Evolutionary conservation across 169 alveolate species (phyloP).

Genomic region (Babesia divergens): DNA sequence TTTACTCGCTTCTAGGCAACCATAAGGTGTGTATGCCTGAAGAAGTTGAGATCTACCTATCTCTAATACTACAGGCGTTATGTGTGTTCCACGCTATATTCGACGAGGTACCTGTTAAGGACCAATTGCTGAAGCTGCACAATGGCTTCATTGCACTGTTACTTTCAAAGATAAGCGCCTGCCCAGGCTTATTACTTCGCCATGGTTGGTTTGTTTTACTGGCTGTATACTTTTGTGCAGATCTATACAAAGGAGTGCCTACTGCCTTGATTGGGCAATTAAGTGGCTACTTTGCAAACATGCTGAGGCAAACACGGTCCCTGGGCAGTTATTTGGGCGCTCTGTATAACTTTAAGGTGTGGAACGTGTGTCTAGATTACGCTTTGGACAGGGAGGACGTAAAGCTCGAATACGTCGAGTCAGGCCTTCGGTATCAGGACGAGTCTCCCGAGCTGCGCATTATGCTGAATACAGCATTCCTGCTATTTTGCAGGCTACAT

Average conservation of each 20-base stretch:
- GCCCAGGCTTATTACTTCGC: neutral
- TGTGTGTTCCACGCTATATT: slow-evolving; percentile 25
- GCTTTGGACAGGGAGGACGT: neutral
- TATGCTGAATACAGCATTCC: slow-evolving; percentile 5
- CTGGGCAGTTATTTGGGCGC: neutral
- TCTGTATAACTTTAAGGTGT: slow-evolving; percentile 5
- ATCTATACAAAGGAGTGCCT: slow-evolving; percentile 3
- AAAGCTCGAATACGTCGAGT: slow-evolving; percentile 1
- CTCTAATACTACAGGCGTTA: slow-evolving; percentile 19
- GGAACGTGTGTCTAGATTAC: slow-evolving; percentile 3
- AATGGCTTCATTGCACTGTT: slow-evolving; percentile 3
- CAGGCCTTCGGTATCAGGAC: neutral
- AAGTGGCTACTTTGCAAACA: neutral
- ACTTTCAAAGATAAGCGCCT: neutral
- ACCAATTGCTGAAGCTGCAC: slow-evolving; percentile 26
- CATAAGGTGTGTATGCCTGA: neutral
- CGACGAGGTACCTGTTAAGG: slow-evolving; percentile 33
- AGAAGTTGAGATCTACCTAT: neutral
- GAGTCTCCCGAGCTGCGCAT: slow-evolving; percentile 18
- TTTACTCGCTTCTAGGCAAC: slow-evolving; percentile 41
- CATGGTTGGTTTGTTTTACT: slow-evolving; percentile 1
- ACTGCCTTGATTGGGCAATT: slow-evolving; percentile 6
- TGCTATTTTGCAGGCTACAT: neutral
- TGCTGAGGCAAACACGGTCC: neutral
- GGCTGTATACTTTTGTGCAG: neutral